These are phyloP conservation scores for Sugiyamaella neomexicana DNA, from an alignment of 1,139 yeast genomes.

Conservation along the genomic window DNA sequence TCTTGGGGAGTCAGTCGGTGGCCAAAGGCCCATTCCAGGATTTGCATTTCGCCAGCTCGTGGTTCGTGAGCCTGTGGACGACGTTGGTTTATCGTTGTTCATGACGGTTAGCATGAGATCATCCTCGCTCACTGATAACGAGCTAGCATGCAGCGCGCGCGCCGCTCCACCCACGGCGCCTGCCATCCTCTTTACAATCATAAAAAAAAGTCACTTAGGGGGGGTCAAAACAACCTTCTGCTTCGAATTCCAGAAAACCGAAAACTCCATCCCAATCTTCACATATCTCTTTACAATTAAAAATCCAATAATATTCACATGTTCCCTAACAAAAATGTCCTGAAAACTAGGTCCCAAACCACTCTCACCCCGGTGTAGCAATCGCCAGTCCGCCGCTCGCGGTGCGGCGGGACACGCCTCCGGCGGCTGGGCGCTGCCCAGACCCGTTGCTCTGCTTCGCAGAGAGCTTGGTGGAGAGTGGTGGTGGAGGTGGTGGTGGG, in stretches of 20 bases:
- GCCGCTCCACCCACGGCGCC: no score
- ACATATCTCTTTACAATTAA: no score
- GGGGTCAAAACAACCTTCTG: background rate
- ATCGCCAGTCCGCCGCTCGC: no score
- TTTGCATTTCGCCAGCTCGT: slow-evolving; percentile 45
- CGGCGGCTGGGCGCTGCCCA: background rate
- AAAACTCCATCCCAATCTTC: background rate
- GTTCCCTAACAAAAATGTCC: background rate
- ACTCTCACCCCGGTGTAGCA: background rate
- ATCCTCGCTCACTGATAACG: background rate
- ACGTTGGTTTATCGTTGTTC: background rate
- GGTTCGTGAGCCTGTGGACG: background rate
- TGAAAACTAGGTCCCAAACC: no score
- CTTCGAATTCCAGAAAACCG: background rate
- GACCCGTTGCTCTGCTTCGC: no score
- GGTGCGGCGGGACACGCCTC: no score
- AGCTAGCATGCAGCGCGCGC: no score
- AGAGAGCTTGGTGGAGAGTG: background rate
- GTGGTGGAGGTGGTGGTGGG: background rate
- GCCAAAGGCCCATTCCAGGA: slow-evolving; percentile 95
- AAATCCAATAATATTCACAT: background rate
- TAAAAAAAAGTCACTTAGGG: background rate
- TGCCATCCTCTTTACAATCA: background rate
- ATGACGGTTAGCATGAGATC: background rate
- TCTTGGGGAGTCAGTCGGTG: slow-evolving; percentile 93